These are phyloP conservation scores for Hypseocharis bilobata DNA, from an alignment of 441 rosid genomes.

Conservation along the genomic window DNA sequence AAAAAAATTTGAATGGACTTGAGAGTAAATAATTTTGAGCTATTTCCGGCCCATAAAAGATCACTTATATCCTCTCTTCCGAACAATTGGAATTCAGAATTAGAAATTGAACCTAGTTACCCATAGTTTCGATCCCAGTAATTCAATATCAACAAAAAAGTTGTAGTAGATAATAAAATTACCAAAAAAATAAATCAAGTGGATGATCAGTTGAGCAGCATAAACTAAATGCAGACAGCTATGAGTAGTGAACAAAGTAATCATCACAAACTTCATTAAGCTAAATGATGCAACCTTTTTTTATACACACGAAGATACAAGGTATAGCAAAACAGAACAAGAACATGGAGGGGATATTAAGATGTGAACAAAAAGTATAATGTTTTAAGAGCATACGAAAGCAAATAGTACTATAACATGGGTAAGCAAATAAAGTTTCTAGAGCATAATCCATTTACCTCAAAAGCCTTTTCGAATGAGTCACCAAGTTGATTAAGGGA, in stretches of 20 bases:
- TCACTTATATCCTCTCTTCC: neutral
- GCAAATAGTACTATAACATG: too few species aligned
- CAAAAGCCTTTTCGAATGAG: slow-evolving; percentile 71
- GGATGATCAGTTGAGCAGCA: too few species aligned
- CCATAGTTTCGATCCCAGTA: too few species aligned
- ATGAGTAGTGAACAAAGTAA: neutral
- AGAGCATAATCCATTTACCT: slow-evolving; percentile 31
- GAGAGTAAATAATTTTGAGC: neutral
- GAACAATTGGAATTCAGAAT: neutral
- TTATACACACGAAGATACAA: neutral
- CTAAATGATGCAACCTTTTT: neutral
- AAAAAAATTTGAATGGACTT: neutral
- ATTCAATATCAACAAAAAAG: too few species aligned
- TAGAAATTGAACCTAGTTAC: neutral
- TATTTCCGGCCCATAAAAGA: neutral
- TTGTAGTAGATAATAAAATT: too few species aligned
- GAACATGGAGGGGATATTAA: too few species aligned
- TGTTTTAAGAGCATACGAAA: too few species aligned
- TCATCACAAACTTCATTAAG: neutral
- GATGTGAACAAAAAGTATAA: too few species aligned
- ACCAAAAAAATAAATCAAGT: too few species aligned
- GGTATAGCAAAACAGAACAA: neutral
- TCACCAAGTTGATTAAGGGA: slow-evolving; percentile 79
- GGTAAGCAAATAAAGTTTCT: neutral
- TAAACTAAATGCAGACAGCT: too few species aligned